phyloP scores from a whole-genome alignment of 106 monocot genomes.

The Triglochin maritima region DNA sequence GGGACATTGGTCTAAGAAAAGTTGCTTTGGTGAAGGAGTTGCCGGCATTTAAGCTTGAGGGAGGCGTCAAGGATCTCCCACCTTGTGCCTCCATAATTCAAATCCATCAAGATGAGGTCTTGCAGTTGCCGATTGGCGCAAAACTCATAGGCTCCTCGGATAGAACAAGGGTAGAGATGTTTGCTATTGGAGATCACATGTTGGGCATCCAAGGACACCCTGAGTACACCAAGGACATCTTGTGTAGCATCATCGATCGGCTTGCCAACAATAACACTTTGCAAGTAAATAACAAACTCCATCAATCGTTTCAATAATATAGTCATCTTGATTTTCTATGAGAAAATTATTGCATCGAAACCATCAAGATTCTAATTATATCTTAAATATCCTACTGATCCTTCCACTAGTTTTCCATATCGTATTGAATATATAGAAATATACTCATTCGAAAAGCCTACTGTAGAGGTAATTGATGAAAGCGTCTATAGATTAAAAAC shows the following conservation, averaged over 20 bases:
- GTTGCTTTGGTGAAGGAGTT: slow-evolving; percentile 15
- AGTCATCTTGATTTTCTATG: too few relatives aligned
- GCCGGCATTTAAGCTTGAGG: slow-evolving; percentile 3
- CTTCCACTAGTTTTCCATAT: too few relatives aligned
- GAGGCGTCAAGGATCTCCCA: slow-evolving; percentile 16
- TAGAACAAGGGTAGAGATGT: slow-evolving; percentile 60
- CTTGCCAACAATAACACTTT: slow-evolving; percentile 28
- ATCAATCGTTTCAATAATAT: too few relatives aligned
- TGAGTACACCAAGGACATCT: slow-evolving; percentile 75
- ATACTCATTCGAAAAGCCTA: too few relatives aligned
- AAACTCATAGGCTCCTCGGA: slow-evolving; percentile 61
- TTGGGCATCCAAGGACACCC: slow-evolving; percentile 90
- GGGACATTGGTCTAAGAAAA: slow-evolving; percentile 28
- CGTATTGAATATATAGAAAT: too few relatives aligned
- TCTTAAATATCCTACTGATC: too few relatives aligned
- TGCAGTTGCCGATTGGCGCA: slow-evolving; percentile 32
- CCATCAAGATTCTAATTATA: too few relatives aligned
- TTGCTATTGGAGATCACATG: slow-evolving; percentile 36
- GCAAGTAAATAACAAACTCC: slow-evolving; percentile 26
- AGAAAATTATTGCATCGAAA: too few relatives aligned
- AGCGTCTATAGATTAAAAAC: too few relatives aligned
- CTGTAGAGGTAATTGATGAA: too few relatives aligned
- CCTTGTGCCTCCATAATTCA: slow-evolving; percentile 32
- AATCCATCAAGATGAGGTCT: slow-evolving; percentile 79
- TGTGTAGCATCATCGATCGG: slow-evolving; percentile 51